phyloP scores from a whole-genome alignment of 352 stramenopile species.

The Pythium brachiatum region DNA sequence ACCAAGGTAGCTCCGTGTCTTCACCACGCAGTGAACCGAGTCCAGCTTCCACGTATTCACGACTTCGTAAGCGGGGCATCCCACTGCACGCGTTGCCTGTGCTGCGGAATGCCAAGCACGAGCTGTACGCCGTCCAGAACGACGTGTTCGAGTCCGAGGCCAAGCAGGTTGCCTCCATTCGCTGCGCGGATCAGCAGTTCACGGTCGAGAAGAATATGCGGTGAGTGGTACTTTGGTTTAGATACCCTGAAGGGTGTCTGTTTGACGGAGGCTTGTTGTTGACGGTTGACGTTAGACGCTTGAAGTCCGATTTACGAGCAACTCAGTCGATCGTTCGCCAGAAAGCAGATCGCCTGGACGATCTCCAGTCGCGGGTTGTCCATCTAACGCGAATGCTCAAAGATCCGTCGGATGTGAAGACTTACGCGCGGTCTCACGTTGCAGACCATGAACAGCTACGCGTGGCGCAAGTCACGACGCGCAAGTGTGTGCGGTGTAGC shows the following conservation, averaged over 20 bases:
- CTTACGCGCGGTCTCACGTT: constrained; percentile 46
- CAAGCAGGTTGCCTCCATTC: constrained; percentile 38
- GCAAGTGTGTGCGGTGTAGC: constrained; percentile 32
- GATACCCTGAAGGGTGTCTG: not conserved
- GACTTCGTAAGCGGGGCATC: not conserved
- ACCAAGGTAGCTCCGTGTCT: no score
- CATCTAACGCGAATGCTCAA: constrained; percentile 42
- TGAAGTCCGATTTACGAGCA: constrained; percentile 36
- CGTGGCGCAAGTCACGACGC: constrained; percentile 25
- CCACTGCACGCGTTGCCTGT: constrained; percentile 30
- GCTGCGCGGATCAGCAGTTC: constrained; percentile 59
- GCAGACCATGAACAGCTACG: constrained; percentile 36
- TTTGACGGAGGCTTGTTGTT: not conserved
- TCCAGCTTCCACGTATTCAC: not conserved
- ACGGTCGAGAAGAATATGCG: constrained; percentile 47
- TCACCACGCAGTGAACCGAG: no score
- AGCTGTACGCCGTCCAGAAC: constrained; percentile 49
- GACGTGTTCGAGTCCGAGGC: constrained; percentile 51
- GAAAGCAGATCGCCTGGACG: constrained; percentile 45
- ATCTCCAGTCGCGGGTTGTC: constrained; percentile 44
- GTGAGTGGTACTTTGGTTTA: constrained; percentile 7
- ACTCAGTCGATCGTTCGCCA: constrained; percentile 43
- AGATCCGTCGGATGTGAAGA: constrained; percentile 36
- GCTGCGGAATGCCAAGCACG: constrained; percentile 36
- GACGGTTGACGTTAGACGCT: constrained; percentile 22